These are phyloP conservation scores for Rhizopus arrhizus DNA, from an alignment of 371 early-diverging fungal genomes.

Conservation along the genomic window DNA sequence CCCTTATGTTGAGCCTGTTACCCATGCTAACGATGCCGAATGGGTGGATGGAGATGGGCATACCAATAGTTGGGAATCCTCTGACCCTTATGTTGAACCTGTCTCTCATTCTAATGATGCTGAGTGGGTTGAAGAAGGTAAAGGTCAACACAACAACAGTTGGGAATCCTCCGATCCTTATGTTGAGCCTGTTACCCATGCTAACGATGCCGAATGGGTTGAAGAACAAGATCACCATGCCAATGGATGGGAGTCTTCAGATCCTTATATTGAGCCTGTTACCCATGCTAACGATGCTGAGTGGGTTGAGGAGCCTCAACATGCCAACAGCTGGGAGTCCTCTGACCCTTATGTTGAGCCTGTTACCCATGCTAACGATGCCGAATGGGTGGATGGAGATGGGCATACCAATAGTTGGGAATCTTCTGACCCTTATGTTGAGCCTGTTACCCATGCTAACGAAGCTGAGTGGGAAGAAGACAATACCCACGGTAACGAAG, in stretches of 20 bases:
- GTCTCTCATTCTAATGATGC: conserved; percentile 1
- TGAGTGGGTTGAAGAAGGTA: conserved; percentile 16
- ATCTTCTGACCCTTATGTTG: background rate
- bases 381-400: conserved; percentile 16
- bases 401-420: background rate
- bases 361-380: background rate
- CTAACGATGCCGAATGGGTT: conserved; percentile 4
- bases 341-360: background rate
- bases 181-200: background rate
- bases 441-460: conserved; percentile 12
- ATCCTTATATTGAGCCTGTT: background rate
- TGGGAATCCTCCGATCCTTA: background rate
- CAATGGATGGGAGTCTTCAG: conserved; percentile 9
- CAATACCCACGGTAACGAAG: conserved; percentile 9
- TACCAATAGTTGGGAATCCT: conserved; percentile 16
- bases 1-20: conserved; percentile 4
- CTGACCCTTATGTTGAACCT: conserved; percentile 11
- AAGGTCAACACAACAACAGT: background rate
- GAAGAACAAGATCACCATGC: conserved; percentile 10
- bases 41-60: conserved; percentile 13
- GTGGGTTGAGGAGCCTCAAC: conserved; percentile 21
- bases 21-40: conserved; percentile 20
- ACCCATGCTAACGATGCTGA: conserved; percentile 16
- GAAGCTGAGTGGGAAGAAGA: conserved; percentile 14
- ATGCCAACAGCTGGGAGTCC: conserved; percentile 3